These are phyloP conservation scores for Termitomyces sp. DNA, from an alignment of 768 basidiomycete genomes.

Conservation along the genomic window DNA sequence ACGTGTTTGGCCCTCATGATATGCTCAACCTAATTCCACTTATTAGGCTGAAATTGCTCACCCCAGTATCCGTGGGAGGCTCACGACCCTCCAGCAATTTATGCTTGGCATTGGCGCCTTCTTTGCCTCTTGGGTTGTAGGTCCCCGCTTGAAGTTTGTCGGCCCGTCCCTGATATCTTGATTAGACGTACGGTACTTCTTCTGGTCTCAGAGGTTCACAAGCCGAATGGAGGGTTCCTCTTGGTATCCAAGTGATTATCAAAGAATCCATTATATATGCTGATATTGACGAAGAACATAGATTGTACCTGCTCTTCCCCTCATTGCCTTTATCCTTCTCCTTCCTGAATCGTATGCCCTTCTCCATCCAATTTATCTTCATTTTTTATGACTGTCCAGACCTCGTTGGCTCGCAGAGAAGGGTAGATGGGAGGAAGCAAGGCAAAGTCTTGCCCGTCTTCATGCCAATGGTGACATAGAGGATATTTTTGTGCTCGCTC, in stretches of 20 bases:
- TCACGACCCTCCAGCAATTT: slow-evolving; percentile 46
- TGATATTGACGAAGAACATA: slow-evolving; percentile 4
- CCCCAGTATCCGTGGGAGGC: slow-evolving; percentile 47
- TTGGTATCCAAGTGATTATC: slow-evolving; percentile 32
- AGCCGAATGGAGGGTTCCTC: slow-evolving; percentile 46
- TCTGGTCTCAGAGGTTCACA: slow-evolving; percentile 29
- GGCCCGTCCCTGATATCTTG: background rate
- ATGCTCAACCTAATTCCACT: background rate
- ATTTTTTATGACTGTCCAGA: slow-evolving; percentile 7
- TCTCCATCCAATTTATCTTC: background rate
- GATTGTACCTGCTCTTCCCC: slow-evolving; percentile 42
- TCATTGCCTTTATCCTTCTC: slow-evolving; percentile 43
- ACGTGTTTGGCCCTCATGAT: background rate
- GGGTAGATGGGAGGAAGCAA: slow-evolving; percentile 40
- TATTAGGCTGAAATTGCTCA: slow-evolving; percentile 47
- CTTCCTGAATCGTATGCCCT: slow-evolving; percentile 42
- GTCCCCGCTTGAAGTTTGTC: background rate
- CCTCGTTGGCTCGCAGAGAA: slow-evolving; percentile 52
- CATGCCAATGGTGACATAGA: slow-evolving; percentile 43
- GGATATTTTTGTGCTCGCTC: slow-evolving; percentile 42
- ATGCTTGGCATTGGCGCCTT: slow-evolving; percentile 49
- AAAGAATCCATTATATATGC: background rate
- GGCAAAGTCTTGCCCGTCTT: slow-evolving; percentile 39
- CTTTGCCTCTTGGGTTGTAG: slow-evolving; percentile 41
- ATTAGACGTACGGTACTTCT: slow-evolving; percentile 34